phyloP scores from a whole-genome alignment of 1,284 basidiomycete genomes.

The Exobasidium rhododendri region DNA sequence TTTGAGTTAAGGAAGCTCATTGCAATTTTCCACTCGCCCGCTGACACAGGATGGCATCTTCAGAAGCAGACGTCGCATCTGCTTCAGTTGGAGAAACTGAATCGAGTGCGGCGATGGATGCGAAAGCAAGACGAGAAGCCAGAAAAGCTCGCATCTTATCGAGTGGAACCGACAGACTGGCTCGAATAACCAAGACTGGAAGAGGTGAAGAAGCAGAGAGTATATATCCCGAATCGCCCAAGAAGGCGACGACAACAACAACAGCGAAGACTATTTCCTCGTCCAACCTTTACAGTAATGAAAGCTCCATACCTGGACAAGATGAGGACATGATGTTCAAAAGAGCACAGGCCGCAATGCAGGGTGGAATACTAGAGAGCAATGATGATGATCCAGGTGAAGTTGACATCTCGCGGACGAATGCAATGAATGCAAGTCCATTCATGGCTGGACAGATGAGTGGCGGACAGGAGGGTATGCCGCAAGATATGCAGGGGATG shows the following conservation, averaged over 20 bases:
- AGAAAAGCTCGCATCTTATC: slow-evolving; percentile 50
- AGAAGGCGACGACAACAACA: not conserved
- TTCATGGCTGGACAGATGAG: slow-evolving; percentile 7
- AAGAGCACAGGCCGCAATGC: not conserved
- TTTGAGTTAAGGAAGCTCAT: too few relatives aligned
- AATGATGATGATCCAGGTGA: slow-evolving; percentile 41
- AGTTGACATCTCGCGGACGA: slow-evolving; percentile 17
- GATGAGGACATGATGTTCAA: slow-evolving; percentile 2
- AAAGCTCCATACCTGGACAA: not conserved
- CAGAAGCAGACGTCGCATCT: not conserved
- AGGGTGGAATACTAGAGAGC: slow-evolving; percentile 1
- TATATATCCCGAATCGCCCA: slow-evolving; percentile 26
- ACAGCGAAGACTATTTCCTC: not conserved
- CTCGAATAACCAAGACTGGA: slow-evolving; percentile 51
- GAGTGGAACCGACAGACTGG: slow-evolving; percentile 47
- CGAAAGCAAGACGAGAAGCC: slow-evolving; percentile 49
- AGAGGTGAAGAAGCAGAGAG: slow-evolving; percentile 42
- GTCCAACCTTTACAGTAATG: not conserved
- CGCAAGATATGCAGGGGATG: slow-evolving; percentile 17
- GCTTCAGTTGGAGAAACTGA: not conserved
- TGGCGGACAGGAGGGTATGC: slow-evolving; percentile 3
- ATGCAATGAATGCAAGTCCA: not conserved
- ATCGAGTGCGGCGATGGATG: slow-evolving; percentile 17
- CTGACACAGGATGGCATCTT: not conserved
- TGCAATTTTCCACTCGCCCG: too few relatives aligned